Evolutionary conservation across 83 land plant species (phyloP).

Genomic region (Larix sibirica): DNA sequence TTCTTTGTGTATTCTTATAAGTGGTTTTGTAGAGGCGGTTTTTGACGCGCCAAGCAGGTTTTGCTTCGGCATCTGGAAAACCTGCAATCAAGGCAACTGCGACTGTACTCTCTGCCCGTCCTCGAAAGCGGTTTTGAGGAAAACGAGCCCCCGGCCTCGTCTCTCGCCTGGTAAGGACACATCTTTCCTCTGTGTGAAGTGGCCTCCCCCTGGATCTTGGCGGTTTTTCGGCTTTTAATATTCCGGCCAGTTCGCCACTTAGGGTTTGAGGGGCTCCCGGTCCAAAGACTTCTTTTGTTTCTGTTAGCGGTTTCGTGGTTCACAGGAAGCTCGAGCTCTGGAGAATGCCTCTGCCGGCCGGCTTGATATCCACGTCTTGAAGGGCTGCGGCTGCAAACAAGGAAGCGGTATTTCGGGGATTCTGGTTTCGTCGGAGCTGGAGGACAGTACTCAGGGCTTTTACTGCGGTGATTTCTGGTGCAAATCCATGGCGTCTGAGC

Average conservation of each 20-base stretch:
- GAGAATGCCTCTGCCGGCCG: background rate
- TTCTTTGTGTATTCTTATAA: background rate
- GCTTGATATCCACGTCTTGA: background rate
- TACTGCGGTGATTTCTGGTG: constrained; percentile 43
- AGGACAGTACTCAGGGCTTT: constrained; percentile 22
- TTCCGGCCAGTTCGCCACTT: background rate
- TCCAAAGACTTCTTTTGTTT: background rate
- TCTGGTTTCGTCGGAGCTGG: constrained; percentile 22
- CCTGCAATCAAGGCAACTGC: background rate
- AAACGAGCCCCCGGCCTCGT: background rate
- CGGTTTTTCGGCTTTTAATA: too few relatives aligned
- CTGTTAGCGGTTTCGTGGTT: background rate
- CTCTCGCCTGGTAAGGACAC: background rate
- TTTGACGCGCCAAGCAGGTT: background rate
- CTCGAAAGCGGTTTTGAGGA: background rate
- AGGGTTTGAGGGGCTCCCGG: background rate
- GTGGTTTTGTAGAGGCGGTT: background rate
- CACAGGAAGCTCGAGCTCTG: background rate
- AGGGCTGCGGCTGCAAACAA: background rate
- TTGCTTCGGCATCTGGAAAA: background rate
- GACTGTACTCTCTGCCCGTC: background rate
- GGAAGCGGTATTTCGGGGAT: background rate
- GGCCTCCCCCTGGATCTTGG: too few relatives aligned
- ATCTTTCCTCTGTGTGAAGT: too few relatives aligned
- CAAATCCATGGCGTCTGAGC: constrained; percentile 31